Conservation (phyloP, 2,329 filamentous ascomycete species). For the Pseudogymnoascus sp. region DNA sequence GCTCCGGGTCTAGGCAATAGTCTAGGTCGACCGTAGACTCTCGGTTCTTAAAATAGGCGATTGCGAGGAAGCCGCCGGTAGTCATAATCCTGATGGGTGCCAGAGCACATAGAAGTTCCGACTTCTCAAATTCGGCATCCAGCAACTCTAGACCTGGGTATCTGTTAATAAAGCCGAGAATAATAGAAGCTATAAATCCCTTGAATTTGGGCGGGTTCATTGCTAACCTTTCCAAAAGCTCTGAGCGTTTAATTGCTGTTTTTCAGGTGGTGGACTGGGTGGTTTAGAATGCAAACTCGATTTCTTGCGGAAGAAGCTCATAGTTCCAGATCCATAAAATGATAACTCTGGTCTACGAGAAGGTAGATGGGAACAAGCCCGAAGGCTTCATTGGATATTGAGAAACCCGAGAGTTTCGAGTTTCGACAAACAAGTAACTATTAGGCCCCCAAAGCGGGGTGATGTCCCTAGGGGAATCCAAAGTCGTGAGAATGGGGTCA, state of each 20-base stretch:
- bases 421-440: not conserved
- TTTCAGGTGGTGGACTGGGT: not conserved
- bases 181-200: not conserved
- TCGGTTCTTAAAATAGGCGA: constrained; percentile 12
- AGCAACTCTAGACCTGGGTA: not conserved
- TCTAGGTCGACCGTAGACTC: constrained; percentile 14
- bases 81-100: constrained; percentile 15
- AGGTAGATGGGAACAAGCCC: not conserved
- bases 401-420: not conserved
- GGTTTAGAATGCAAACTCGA: not conserved
- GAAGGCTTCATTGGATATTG: not conserved
- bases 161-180: not conserved
- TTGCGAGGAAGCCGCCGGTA: constrained; percentile 14
- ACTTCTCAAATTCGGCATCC: not conserved
- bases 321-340: not conserved
- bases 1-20: constrained; percentile 15
- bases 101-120: not conserved
- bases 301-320: not conserved
- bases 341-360: not conserved
- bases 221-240: not conserved
- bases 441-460: not conserved
- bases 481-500: not conserved
- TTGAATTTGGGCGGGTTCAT: not conserved
- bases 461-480: not conserved
- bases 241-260: not conserved